Percentiles rank a stretch among this genome's conserved stretches.
These are phyloP conservation scores for Populus nigra DNA, from an alignment of 345 rosid genomes.

Conservation along the genomic window DNA sequence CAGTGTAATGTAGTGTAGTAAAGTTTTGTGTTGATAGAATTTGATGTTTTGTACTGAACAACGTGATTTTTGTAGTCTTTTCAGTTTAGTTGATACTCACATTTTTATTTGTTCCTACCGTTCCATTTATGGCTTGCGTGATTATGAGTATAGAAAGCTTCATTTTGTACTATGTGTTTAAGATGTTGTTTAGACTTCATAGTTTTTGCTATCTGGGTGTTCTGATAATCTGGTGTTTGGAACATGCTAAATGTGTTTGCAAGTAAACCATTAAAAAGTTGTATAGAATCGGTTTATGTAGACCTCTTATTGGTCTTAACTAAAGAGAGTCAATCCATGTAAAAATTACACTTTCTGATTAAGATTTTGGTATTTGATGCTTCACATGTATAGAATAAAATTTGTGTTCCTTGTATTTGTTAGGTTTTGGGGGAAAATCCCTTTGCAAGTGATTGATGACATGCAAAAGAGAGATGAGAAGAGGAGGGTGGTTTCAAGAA, in stretches of 20 bases:
- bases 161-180: neutral
- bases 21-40: neutral
- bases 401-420: constrained; percentile 1
- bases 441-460: constrained; percentile 9
- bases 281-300: neutral
- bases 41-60: neutral
- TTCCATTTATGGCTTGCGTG: neutral
- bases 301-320: neutral
- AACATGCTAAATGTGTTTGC: too few relatives aligned
- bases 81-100: neutral
- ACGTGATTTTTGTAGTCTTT: neutral
- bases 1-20: neutral
- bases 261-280: neutral
- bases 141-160: neutral
- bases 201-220: neutral
- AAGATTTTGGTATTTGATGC: neutral
- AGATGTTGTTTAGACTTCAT: too few relatives aligned
- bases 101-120: neutral
- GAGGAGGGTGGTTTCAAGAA: constrained; percentile 4
- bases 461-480: constrained; percentile 11
- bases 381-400: neutral
- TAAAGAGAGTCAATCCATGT: neutral
- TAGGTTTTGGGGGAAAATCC: constrained; percentile 14
- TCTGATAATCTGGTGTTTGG: neutral
- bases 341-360: too few relatives aligned